Evolutionary conservation across 495 filamentous ascomycete species (phyloP), one percentile per base, ranked within the genome.

Genomic region (Penicillium salamii): DNA sequence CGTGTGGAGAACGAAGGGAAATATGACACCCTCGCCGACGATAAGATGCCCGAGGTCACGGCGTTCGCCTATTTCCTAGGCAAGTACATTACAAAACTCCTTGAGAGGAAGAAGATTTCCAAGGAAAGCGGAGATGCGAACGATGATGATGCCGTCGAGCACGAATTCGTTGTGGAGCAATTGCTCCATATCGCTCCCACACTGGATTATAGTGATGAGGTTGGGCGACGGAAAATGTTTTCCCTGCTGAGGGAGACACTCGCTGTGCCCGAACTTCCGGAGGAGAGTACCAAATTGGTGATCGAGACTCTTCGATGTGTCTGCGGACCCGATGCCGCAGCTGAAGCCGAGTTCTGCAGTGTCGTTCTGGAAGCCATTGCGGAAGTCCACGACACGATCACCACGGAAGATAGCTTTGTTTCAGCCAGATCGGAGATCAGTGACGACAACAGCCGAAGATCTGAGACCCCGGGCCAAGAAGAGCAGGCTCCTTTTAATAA

Each of bases 151-250:
- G 83, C 81, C 0, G 83, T 85, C 3, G 89, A 96, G 58, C 82
- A 89, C 41, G 92, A 97, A 63, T 99, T 99, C 54, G 84, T 96
- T 42, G 88, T 97, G 8, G 90, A 96, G 62, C 93, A 99, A 62
- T 76, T 99, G 28, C 78, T 99, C 26, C 86, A 97, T 58, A 96
- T 99, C 53, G 88, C 91, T 5, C 78, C 87, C 50, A 92, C 88
- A 9, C 72, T 96, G 24, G 93, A 99, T 58, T 97, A 97, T 68
- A 88, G 87, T 23, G 93, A 99, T 62, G 93, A 99, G 68, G 86
- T 93, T 54, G 93, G 93, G 29, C 79, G 93, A 37, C 78, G 95
- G 41, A 93, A 91, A 78, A 97, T 97, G 90, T 97, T 93, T 63
- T 77, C 86, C 24, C 78, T 97, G 12, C 73, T 97, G 21, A 78